Evolutionary conservation across 768 basidiomycete species (phyloP).

Genomic region (Lactifluus hygrophoroides): DNA sequence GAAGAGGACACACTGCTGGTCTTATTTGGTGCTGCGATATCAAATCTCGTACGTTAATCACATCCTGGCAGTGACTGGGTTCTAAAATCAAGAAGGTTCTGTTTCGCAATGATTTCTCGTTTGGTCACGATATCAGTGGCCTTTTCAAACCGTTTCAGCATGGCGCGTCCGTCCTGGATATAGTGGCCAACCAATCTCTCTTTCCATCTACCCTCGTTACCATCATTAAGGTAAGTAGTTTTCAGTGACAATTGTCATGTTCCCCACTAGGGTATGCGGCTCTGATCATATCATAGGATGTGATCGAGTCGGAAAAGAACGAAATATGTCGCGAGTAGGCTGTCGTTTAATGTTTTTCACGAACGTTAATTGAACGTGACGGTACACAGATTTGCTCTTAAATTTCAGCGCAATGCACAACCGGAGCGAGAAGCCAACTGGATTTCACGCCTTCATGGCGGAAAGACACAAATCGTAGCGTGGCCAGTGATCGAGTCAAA

Average conservation of each 20-base stretch:
- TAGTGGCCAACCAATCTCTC: slow-evolving; percentile 24
- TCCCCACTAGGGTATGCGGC: too few species aligned
- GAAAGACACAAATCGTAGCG: too few species aligned
- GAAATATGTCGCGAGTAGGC: slow-evolving; percentile 51
- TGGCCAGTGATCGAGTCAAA: too few species aligned
- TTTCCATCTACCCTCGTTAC: slow-evolving; percentile 52
- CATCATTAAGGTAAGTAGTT: slow-evolving; percentile 53
- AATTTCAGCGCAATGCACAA: slow-evolving; percentile 36
- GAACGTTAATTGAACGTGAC: neutral
- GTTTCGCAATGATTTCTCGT: too few species aligned
- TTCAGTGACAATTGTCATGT: neutral
- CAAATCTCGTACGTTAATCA: too few species aligned
- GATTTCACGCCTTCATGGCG: slow-evolving; percentile 52
- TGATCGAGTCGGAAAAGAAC: slow-evolving; percentile 48
- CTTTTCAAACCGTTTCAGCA: too few species aligned
- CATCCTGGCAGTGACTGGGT: too few species aligned
- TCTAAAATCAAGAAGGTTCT: too few species aligned
- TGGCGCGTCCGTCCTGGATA: too few species aligned
- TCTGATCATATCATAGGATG: slow-evolving; percentile 35
- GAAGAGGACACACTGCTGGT: too few species aligned
- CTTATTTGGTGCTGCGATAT: too few species aligned
- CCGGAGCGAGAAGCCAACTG: slow-evolving; percentile 53
- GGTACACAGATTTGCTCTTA: slow-evolving; percentile 17
- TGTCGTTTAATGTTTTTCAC: neutral
- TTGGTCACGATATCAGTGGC: too few species aligned